Conservation (phyloP, 2,329 filamentous ascomycete genomes). For the Aspergillus ochraceus region DNA sequence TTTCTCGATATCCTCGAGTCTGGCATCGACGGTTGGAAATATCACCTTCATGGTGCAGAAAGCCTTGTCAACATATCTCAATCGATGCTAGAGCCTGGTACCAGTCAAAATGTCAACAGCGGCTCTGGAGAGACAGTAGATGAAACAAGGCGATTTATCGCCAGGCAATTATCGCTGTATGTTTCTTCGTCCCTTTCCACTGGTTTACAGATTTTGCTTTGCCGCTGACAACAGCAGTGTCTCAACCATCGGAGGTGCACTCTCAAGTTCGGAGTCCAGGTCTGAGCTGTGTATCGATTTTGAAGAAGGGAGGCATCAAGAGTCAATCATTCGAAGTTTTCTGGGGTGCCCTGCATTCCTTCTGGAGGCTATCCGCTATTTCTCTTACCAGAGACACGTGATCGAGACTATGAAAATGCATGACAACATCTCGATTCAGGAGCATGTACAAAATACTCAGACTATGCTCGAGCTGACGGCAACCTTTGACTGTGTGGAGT, state of each 20-base stretch:
- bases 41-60: constrained; percentile 13
- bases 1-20: constrained; percentile 22
- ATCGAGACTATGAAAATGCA: neutral
- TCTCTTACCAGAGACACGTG: constrained; percentile 11
- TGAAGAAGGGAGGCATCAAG: constrained; percentile 4
- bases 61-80: constrained; percentile 4
- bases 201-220: neutral
- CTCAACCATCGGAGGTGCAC: neutral
- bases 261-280: neutral
- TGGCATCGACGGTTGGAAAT: constrained; percentile 18
- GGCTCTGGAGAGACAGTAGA: neutral
- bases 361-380: constrained; percentile 8
- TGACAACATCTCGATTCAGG: neutral
- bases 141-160: neutral
- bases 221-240: neutral
- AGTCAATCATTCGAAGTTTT: constrained; percentile 4
- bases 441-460: neutral
- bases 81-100: neutral
- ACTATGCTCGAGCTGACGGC: constrained; percentile 2
- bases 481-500: constrained; percentile 1
- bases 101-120: neutral
- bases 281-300: neutral
- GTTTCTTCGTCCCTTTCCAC: neutral
- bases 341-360: constrained; percentile 15
- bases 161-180: constrained; percentile 6